phyloP scores from a whole-genome alignment of 352 stramenopile genomes.

The Blastocystis sp. region DNA sequence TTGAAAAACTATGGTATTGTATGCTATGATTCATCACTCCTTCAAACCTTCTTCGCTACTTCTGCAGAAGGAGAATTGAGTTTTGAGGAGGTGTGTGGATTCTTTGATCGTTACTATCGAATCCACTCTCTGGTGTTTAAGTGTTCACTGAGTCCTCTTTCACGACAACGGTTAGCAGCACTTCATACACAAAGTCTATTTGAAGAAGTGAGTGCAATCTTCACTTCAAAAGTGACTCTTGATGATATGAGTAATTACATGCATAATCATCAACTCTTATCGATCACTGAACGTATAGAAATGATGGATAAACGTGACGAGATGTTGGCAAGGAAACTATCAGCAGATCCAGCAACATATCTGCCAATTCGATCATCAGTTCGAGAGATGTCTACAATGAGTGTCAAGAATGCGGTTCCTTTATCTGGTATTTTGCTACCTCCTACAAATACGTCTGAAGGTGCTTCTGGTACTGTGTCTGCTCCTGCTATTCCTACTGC shows the following conservation, averaged over 20 bases:
- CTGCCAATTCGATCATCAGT: not conserved
- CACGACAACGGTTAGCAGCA: not conserved
- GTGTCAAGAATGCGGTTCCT: not conserved
- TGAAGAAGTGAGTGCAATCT: not conserved
- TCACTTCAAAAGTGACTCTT: not conserved
- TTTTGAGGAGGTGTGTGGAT: not conserved
- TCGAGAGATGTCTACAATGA: not conserved
- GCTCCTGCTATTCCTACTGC: not conserved
- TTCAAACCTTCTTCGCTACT: not conserved
- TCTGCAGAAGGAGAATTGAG: not conserved
- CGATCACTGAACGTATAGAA: not conserved
- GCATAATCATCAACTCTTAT: not conserved
- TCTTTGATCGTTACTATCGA: not conserved
- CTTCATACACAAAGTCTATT: not conserved
- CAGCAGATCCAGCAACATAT: not conserved
- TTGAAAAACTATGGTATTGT: not conserved
- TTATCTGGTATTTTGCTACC: no score
- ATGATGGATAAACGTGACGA: not conserved
- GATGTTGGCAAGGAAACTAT: not conserved
- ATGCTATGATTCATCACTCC: not conserved
- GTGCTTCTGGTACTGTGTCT: no score
- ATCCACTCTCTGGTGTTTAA: not conserved
- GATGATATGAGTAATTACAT: not conserved
- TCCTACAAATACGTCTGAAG: no score
- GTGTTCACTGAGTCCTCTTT: not conserved